A percentile compares a stretch with the other conserved stretches of the same genome.
phyloP scores from a whole-genome alignment of 768 basidiomycete species.

The Phlebiopsis flavidoalba region DNA sequence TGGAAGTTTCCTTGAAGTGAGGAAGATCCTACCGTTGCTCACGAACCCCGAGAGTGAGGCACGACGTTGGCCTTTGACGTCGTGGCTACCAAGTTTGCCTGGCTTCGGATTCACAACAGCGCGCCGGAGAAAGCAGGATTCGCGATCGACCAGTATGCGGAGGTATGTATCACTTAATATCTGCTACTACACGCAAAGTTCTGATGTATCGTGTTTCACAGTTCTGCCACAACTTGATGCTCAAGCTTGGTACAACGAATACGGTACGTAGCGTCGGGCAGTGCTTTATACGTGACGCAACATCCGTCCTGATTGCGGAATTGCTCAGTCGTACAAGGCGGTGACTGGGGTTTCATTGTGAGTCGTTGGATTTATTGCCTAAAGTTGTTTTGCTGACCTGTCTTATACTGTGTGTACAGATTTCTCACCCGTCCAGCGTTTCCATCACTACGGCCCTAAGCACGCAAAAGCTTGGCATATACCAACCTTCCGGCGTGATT shows the following conservation, averaged over 20 bases:
- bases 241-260: constrained; percentile 22
- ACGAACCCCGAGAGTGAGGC: constrained; percentile 23
- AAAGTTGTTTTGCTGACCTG: background rate
- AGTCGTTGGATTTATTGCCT: background rate
- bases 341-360: constrained; percentile 38
- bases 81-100: constrained; percentile 51
- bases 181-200: background rate
- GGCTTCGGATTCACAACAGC: constrained; percentile 60
- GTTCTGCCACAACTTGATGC: constrained; percentile 17
- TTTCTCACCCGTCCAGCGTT: constrained; percentile 8
- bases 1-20: constrained; percentile 52
- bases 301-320: background rate
- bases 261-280: constrained; percentile 11
- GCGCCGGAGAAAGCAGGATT: constrained; percentile 52
- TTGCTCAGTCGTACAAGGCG: constrained; percentile 16
- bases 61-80: constrained; percentile 59
- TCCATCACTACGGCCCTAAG: constrained; percentile 11
- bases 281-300: background rate
- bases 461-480: constrained; percentile 20
- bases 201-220: background rate
- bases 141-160: constrained; percentile 43
- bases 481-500: constrained; percentile 13
- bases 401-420: constrained; percentile 1
- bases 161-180: constrained; percentile 29
- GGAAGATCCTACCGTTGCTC: constrained; percentile 53